Conservation (phyloP, 1,284 basidiomycete genomes). For the Irpex sp. region DNA sequence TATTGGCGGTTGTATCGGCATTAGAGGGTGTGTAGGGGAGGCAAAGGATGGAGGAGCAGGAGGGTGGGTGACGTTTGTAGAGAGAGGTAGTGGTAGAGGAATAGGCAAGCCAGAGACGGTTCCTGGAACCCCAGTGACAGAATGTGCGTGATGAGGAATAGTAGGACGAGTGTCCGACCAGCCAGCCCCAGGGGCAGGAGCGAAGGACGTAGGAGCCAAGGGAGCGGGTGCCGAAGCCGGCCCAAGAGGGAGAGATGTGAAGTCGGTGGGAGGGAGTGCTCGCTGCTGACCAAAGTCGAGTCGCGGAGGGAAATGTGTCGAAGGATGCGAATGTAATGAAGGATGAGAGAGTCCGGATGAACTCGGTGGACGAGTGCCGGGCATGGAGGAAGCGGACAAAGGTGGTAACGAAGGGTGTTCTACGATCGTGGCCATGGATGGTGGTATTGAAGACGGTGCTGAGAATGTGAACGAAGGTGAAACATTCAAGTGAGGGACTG, state of each 20-base stretch:
- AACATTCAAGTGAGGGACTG: constrained; percentile 23
- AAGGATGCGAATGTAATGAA: constrained; percentile 19
- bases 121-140: constrained; percentile 6
- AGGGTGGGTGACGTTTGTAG: constrained; percentile 6
- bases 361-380: constrained; percentile 41
- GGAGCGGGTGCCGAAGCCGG: constrained; percentile 10
- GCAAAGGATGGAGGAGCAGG: constrained; percentile 12
- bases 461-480: constrained; percentile 25
- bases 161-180: constrained; percentile 7
- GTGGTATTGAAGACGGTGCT: constrained; percentile 20
- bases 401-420: constrained; percentile 25
- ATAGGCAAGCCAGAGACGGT: background rate
- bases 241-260: constrained; percentile 13
- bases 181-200: background rate
- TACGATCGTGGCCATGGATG: constrained; percentile 19
- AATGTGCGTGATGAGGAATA: constrained; percentile 9
- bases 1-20: constrained; percentile 15
- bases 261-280: constrained; percentile 13
- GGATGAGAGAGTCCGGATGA: constrained; percentile 30
- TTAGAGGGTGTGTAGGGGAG: constrained; percentile 33
- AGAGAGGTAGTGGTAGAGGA: constrained; percentile 1
- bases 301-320: constrained; percentile 16
- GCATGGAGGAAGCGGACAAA: constrained; percentile 26
- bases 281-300: constrained; percentile 15
- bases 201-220: constrained; percentile 7